A percentile compares a stretch with the other conserved stretches of the same genome.
These are phyloP conservation scores for Penicillium paneum DNA, from an alignment of 2,329 filamentous ascomycete genomes.

Conservation along the genomic window DNA sequence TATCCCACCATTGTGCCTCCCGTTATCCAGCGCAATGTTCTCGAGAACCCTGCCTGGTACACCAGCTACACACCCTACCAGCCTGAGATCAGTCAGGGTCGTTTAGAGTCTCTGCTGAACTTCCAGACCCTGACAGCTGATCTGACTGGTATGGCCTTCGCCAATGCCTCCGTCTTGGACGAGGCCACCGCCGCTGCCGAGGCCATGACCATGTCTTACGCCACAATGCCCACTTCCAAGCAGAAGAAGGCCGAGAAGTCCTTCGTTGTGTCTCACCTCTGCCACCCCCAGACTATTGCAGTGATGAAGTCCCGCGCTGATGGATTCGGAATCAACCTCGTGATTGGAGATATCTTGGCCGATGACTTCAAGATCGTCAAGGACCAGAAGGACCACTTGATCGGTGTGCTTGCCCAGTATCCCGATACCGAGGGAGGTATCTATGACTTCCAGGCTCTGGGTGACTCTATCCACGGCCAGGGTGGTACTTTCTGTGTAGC, in stretches of 20 bases:
- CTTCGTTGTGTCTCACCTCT: constrained; percentile 76
- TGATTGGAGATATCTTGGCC: constrained; percentile 67
- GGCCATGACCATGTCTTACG: constrained; percentile 90
- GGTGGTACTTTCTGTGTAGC: constrained; percentile 81
- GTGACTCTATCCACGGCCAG: constrained; percentile 71
- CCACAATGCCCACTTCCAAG: constrained; percentile 66
- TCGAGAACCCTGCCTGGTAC: constrained; percentile 95
- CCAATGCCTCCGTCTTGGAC: constrained; percentile 87
- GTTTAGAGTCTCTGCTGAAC: constrained; percentile 87
- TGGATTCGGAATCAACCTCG: constrained; percentile 83
- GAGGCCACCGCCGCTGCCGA: constrained; percentile 91
- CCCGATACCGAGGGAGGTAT: constrained; percentile 84
- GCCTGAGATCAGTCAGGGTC: constrained; percentile 93
- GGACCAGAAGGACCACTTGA: constrained; percentile 72
- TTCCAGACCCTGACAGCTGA: constrained; percentile 92
- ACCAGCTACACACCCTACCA: constrained; percentile 98
- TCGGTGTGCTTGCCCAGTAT: constrained; percentile 93
- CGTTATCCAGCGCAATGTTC: constrained; percentile 86
- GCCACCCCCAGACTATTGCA: constrained; percentile 80
- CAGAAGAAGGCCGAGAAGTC: constrained; percentile 74
- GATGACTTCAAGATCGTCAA: constrained; percentile 64
- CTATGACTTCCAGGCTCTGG: constrained; percentile 69
- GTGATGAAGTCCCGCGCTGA: constrained; percentile 82
- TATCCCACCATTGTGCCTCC: constrained; percentile 80
- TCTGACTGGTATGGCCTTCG: constrained; percentile 78